Conservation (phyloP, 164 flowering plant species). For the Chloranthus sessilifolius region DNA sequence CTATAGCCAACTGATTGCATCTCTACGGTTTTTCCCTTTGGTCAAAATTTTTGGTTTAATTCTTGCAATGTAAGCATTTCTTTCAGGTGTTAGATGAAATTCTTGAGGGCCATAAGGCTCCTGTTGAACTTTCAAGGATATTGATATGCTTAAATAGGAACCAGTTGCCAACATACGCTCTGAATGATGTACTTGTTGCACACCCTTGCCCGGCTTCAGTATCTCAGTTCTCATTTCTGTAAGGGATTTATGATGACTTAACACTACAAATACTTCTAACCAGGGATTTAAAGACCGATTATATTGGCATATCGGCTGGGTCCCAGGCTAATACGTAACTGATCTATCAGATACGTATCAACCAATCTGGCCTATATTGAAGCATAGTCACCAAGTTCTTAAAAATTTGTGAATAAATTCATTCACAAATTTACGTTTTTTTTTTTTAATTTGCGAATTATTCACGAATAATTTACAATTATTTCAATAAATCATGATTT, state of each 20-base stretch:
- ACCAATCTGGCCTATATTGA: too few species aligned
- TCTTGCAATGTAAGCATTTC: not conserved
- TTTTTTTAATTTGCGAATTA: too few species aligned
- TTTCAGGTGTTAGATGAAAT: constrained; percentile 66
- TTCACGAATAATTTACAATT: too few species aligned
- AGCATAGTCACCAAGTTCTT: too few species aligned
- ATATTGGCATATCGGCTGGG: too few species aligned
- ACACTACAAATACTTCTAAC: constrained; percentile 1
- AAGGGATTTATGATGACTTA: constrained; percentile 10
- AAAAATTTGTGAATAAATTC: too few species aligned
- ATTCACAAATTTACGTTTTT: too few species aligned
- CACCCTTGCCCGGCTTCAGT: constrained; percentile 87
- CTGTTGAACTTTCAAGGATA: constrained; percentile 63
- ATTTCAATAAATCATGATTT: too few species aligned
- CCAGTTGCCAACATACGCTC: constrained; percentile 49
- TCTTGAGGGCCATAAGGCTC: constrained; percentile 34
- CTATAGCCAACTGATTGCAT: not conserved
- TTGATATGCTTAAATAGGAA: constrained; percentile 44
- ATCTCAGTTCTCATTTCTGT: constrained; percentile 88
- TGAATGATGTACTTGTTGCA: constrained; percentile 78
- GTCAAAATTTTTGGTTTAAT: too few species aligned
- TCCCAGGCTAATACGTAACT: too few species aligned
- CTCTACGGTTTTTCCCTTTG: not conserved
- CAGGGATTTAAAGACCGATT: too few species aligned
- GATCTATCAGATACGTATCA: too few species aligned